These are phyloP conservation scores for Telopea speciosissima DNA, from an alignment of 177 flowering plant species.

Conservation along the genomic window DNA sequence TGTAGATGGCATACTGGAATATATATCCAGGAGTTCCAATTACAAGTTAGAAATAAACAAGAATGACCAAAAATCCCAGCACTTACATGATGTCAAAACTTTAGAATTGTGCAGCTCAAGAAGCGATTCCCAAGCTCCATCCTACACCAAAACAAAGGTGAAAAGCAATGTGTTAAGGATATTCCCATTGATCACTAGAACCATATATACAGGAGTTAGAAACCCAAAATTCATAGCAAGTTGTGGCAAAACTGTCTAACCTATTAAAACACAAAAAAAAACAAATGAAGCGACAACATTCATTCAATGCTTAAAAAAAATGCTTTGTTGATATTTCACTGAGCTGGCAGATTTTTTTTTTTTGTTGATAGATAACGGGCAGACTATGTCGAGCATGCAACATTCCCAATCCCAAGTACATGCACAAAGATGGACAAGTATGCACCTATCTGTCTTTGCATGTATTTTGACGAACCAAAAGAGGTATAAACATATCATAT, in stretches of 20 bases:
- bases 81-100: slow-evolving; percentile 30
- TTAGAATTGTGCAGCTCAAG: slow-evolving; percentile 19
- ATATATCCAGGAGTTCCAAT: too few relatives aligned
- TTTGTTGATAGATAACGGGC: background rate
- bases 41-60: too few relatives aligned
- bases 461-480: too few relatives aligned
- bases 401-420: background rate
- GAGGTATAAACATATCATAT: too few relatives aligned
- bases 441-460: too few relatives aligned
- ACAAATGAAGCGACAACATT: background rate
- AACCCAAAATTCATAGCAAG: background rate
- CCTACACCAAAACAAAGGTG: slow-evolving; percentile 24
- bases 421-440: too few relatives aligned
- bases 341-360: background rate
- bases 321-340: background rate
- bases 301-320: background rate
- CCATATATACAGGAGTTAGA: background rate
- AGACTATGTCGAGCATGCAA: background rate
- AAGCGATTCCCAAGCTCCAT: slow-evolving; percentile 41
- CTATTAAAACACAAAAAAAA: background rate
- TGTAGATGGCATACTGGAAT: too few relatives aligned
- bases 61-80: background rate
- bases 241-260: background rate
- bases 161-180: background rate
- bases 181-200: background rate